These are phyloP conservation scores for Dipteronia sinensis DNA, from an alignment of 345 rosid species.

Conservation along the genomic window DNA sequence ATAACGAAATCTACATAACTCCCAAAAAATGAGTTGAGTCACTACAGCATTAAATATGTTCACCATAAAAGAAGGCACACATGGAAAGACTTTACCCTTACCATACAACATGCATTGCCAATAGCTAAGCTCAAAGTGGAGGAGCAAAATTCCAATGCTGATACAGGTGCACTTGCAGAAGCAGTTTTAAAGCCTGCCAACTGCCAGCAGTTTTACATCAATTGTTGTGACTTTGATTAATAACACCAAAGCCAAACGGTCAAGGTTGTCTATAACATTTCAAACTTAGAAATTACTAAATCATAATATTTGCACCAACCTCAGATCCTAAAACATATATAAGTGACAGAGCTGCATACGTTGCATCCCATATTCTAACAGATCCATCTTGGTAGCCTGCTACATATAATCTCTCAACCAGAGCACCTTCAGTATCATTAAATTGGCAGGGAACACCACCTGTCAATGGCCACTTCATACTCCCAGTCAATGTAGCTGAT, in stretches of 20 bases:
- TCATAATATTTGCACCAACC: conserved; percentile 39
- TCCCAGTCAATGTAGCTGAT: conserved; percentile 29
- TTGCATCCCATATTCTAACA: conserved; percentile 80
- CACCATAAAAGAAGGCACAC: conserved; percentile 19
- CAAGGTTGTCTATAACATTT: neutral
- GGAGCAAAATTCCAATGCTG: conserved; percentile 65
- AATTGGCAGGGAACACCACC: conserved; percentile 72
- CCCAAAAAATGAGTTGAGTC: conserved; percentile 32
- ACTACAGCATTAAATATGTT: conserved; percentile 16
- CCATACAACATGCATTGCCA: conserved; percentile 72
- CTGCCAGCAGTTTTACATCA: conserved; percentile 39
- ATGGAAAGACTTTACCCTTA: conserved; percentile 42
- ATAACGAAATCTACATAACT: conserved; percentile 57
- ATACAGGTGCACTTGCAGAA: conserved; percentile 52
- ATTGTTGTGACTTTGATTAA: conserved; percentile 7
- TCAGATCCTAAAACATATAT: conserved; percentile 53
- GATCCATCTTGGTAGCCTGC: conserved; percentile 92
- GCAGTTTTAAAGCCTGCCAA: conserved; percentile 38
- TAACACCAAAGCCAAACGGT: conserved; percentile 15
- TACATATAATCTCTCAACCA: conserved; percentile 65
- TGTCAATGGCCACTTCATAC: conserved; percentile 73
- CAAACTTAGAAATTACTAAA: conserved; percentile 23
- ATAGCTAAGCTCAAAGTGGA: conserved; percentile 60
- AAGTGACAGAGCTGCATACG: conserved; percentile 60
- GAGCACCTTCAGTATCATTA: conserved; percentile 40